These are phyloP conservation scores for Glycine latifolia DNA, from an alignment of 306 rosid genomes.

Conservation along the genomic window DNA sequence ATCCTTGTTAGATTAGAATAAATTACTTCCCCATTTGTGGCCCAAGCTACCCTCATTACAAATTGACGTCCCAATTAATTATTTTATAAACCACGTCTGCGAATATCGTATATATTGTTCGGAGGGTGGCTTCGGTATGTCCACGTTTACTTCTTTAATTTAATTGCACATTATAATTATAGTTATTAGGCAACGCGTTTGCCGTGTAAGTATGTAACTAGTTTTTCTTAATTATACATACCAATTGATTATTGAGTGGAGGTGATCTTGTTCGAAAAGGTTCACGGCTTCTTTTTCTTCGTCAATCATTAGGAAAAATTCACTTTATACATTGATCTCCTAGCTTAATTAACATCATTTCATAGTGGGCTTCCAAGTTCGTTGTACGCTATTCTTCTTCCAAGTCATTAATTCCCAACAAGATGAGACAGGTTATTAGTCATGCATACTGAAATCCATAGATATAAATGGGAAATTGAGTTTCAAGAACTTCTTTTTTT, in stretches of 20 bases:
- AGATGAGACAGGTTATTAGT: slow-evolving; percentile 5
- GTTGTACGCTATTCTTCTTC: slow-evolving; percentile 32
- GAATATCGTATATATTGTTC: slow-evolving; percentile 16
- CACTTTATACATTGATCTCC: slow-evolving; percentile 41
- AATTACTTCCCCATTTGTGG: slow-evolving; percentile 47
- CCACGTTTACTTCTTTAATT: slow-evolving; percentile 2
- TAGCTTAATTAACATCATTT: slow-evolving; percentile 22
- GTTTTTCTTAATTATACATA: slow-evolving; percentile 16
- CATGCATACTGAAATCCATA: slow-evolving; percentile 31
- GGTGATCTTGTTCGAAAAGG: neutral
- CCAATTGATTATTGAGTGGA: slow-evolving; percentile 34
- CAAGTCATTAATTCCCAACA: slow-evolving; percentile 36
- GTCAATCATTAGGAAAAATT: slow-evolving; percentile 43
- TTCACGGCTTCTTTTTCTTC: slow-evolving; percentile 42
- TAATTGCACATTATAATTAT: neutral
- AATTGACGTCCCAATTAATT: slow-evolving; percentile 34
- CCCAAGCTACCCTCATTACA: slow-evolving; percentile 30
- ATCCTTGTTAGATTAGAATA: slow-evolving; percentile 37
- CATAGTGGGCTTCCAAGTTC: slow-evolving; percentile 33
- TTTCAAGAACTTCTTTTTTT: slow-evolving; percentile 26
- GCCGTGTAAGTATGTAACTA: neutral
- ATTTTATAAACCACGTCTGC: neutral
- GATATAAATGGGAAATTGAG: slow-evolving; percentile 24
- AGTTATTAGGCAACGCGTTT: neutral
- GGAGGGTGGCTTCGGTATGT: slow-evolving; percentile 30